Evolutionary conservation across 139 green algal genomes (phyloP), one percentile per base, ranked within the genome.

Genomic region (Penium margaritaceum): DNA sequence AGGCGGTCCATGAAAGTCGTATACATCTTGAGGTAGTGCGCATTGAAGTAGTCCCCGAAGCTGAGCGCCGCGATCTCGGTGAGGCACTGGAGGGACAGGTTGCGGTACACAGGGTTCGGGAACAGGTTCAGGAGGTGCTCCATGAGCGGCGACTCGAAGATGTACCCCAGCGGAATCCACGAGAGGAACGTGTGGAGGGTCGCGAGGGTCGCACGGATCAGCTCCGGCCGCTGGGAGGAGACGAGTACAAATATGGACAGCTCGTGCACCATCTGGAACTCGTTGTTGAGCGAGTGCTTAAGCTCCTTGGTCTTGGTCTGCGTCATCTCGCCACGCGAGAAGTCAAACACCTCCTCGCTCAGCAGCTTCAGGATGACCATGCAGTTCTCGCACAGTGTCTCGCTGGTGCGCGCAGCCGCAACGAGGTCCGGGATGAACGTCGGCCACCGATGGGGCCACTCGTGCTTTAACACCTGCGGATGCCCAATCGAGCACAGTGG

Each of bases 321-420:
- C 0, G 94, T 98, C 47, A 99, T 84, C 66, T 96, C 88, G 5
- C 94, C 89, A 14, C 90, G 78, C 3, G 86, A 91, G 75, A 99
- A 99, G 81, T 99, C 94, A 83, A 99, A 99, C 46, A 99, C 90
- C 83, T 99, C 94, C 85, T 99, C 94, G 53, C 76, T 90, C 5
- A 99, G 86, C 65, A 98, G 80, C 83, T 91, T 92, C 9, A 99
- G 88, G 38, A 99, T 96, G 70, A 89, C 75, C 94, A 99, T 97
- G 75, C 82, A 92, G 85, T 99, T 99, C 78, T 99, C 94, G 76
- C 94, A 99, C 58, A 98, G 86, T 15, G 86, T 94, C 81, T 97
- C 91, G 75, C 87, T 93, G 47, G 86, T 97, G 65, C 89, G 91
- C 30, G 86, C 90, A 1, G 94, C 94, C 24, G 83, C 87, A 27